phyloP scores from a whole-genome alignment of 1,139 yeast genomes.

The Yamadazyma atmosphaerica region DNA sequence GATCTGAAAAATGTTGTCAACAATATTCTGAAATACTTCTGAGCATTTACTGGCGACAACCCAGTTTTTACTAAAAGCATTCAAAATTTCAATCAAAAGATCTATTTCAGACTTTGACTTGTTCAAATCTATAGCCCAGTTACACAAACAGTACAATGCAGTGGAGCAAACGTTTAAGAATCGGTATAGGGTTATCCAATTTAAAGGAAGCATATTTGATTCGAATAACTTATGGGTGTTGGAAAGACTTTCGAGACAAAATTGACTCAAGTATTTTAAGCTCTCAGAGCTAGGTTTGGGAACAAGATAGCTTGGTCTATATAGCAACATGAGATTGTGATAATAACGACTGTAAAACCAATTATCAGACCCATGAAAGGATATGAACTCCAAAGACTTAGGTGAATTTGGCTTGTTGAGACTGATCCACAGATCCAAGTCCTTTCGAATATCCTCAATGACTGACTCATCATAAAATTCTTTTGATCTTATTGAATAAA shows the following conservation, averaged over 20 bases:
- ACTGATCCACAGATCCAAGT: slow-evolving; percentile 40
- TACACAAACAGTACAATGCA: slow-evolving; percentile 44
- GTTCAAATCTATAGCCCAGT: slow-evolving; percentile 43
- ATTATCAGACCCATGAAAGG: slow-evolving; percentile 41
- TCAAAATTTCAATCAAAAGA: slow-evolving; percentile 44
- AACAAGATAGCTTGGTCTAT: slow-evolving; percentile 47
- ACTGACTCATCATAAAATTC: slow-evolving; percentile 19
- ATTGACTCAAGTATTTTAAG: slow-evolving; percentile 36
- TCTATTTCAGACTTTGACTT: slow-evolving; percentile 46
- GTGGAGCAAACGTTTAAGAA: slow-evolving; percentile 46
- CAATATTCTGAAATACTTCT: slow-evolving; percentile 40
- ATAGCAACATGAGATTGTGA: slow-evolving; percentile 40
- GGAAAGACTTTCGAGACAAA: slow-evolving; percentile 40
- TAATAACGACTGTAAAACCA: slow-evolving; percentile 50
- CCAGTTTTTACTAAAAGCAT: slow-evolving; percentile 48
- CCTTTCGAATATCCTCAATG: slow-evolving; percentile 29
- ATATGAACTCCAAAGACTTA: slow-evolving; percentile 12
- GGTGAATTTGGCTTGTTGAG: slow-evolving; percentile 9
- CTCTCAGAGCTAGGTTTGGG: slow-evolving; percentile 42
- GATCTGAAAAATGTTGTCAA: slow-evolving; percentile 39
- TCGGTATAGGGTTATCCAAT: slow-evolving; percentile 50
- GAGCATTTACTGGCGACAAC: slow-evolving; percentile 45
- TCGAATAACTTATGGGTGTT: slow-evolving; percentile 43
- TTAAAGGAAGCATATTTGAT: slow-evolving; percentile 42
- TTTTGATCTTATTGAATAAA: slow-evolving; percentile 35